A percentile compares a stretch with the other conserved stretches of the same genome.
phyloP scores from a whole-genome alignment of 1,284 basidiomycete species.

The Schizophyllum commune region DNA sequence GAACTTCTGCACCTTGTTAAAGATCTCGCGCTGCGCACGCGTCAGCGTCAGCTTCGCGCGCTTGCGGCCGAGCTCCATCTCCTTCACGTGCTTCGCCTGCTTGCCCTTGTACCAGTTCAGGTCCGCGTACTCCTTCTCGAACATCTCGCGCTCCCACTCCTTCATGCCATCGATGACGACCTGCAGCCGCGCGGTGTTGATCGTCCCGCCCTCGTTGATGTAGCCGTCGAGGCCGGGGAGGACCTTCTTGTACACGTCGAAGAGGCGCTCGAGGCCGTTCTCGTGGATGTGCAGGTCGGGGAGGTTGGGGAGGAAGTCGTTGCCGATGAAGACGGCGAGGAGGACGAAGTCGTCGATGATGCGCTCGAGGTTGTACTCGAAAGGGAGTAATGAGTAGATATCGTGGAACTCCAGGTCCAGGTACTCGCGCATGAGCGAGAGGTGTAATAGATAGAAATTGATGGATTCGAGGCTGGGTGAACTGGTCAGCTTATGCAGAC shows the following conservation, averaged over 20 bases:
- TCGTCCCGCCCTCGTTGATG: slow-evolving; percentile 84
- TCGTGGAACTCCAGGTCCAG: slow-evolving; percentile 90
- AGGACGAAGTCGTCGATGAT: slow-evolving; percentile 98
- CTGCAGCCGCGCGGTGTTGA: slow-evolving; percentile 79
- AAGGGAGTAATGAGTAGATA: slow-evolving; percentile 38
- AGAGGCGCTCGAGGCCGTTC: slow-evolving; percentile 88
- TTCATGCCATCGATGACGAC: slow-evolving; percentile 85
- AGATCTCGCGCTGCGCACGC: slow-evolving; percentile 64
- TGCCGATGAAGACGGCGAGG: slow-evolving; percentile 90
- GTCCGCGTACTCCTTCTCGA: slow-evolving; percentile 87
- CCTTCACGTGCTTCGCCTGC: slow-evolving; percentile 64
- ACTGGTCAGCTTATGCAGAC: slow-evolving; percentile 6
- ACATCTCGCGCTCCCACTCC: slow-evolving; percentile 82
- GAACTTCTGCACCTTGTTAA: slow-evolving; percentile 71
- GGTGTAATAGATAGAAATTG: slow-evolving; percentile 93
- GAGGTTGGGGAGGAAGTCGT: slow-evolving; percentile 95
- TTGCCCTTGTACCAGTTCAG: slow-evolving; percentile 88
- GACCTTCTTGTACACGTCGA: slow-evolving; percentile 92
- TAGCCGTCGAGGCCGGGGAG: slow-evolving; percentile 87
- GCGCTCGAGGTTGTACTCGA: slow-evolving; percentile 70
- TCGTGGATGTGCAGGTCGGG: slow-evolving; percentile 98
- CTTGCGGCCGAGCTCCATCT: slow-evolving; percentile 44
- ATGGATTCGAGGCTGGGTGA: slow-evolving; percentile 67
- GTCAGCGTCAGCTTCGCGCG: slow-evolving; percentile 59
- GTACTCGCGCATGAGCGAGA: slow-evolving; percentile 94